Evolutionary conservation across 179 eudicot species (phyloP), one percentile per base, ranked within the genome.

Genomic region (Monotropa hypopitys): DNA sequence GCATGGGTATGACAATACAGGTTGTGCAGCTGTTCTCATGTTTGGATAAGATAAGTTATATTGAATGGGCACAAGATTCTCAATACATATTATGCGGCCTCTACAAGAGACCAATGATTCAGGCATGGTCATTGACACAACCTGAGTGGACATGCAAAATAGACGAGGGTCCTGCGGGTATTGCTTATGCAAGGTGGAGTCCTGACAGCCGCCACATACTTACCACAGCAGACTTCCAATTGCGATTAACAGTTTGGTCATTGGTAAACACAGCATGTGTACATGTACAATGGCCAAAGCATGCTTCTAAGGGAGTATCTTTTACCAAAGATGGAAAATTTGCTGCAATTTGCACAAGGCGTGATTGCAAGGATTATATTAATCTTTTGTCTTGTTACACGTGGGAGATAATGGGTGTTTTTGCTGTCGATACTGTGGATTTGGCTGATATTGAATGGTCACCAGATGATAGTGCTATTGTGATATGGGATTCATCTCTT

Each of bases 111-210:
- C 98, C 99, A 20, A 90, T 85, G 87, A 84, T 95, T 82, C 99
- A 95, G 84, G 97, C 89, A 35, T 95, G 99, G 99, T 95, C 99
- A 7, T 81, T 95, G 78, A 83, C 90, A 57, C 97, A 95, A 80
- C 98, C 99, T 21, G 99, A 95, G 38, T 95, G 99, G 99, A 95
- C 99, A 4, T 95, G 99, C 88, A 95, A 93, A 84, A 95, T 95
- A 79, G 99, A 95, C 72, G 99, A 95, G 79, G 99, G 99, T 66
- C 89, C 92, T 72, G 97, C 99, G 69, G 99, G 99, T 59, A 93
- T 95, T 84, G 89, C 97, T 18, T 90, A 90, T 82, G 99, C 99
- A 30, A 91, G 97, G 87, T 95, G 99, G 99, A 95, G 99, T 80
- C 99, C 99, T 32, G 99, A 95, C 73, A 95, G 99, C 83, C 99